These are phyloP conservation scores for Linum trigynum DNA, from an alignment of 345 rosid species.

Conservation along the genomic window DNA sequence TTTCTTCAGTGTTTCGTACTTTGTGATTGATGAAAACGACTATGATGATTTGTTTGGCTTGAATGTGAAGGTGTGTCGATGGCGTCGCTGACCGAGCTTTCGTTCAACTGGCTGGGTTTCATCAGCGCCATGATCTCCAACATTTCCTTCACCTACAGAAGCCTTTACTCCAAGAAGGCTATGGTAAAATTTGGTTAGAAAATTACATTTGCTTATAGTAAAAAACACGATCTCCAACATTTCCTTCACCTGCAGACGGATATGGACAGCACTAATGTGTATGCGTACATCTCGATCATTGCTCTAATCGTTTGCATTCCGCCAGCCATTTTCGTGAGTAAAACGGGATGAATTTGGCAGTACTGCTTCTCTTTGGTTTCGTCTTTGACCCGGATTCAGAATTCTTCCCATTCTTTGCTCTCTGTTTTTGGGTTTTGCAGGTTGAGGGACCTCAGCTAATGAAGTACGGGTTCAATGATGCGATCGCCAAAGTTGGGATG, in stretches of 20 bases:
- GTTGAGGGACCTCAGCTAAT: slow-evolving; percentile 84
- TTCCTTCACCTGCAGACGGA: slow-evolving; percentile 77
- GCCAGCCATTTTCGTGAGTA: slow-evolving; percentile 79
- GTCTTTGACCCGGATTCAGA: not conserved
- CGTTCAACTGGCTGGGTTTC: slow-evolving; percentile 94
- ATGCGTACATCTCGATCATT: slow-evolving; percentile 92
- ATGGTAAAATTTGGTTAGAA: slow-evolving; percentile 40
- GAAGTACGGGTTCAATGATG: slow-evolving; percentile 65
- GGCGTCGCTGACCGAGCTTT: slow-evolving; percentile 90
- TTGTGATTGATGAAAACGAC: no score
- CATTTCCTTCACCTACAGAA: slow-evolving; percentile 88
- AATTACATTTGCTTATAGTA: no score
- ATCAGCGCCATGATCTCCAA: slow-evolving; percentile 98
- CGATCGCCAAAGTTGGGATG: slow-evolving; percentile 79
- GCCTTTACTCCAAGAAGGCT: slow-evolving; percentile 94
- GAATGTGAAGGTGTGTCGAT: slow-evolving; percentile 57
- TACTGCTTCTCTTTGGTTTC: not conserved
- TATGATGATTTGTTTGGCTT: not conserved
- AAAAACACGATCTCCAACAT: no score
- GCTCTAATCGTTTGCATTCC: slow-evolving; percentile 89
- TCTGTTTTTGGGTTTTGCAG: slow-evolving; percentile 26
- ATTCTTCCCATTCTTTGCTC: not conserved
- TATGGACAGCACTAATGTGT: slow-evolving; percentile 93
- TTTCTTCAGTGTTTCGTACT: no score
- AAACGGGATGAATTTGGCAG: not conserved